A percentile compares a stretch with the other conserved stretches of the same genome.
These are phyloP conservation scores for Ceratocystis variospora DNA, from an alignment of 2,329 filamentous ascomycete genomes.

Conservation along the genomic window DNA sequence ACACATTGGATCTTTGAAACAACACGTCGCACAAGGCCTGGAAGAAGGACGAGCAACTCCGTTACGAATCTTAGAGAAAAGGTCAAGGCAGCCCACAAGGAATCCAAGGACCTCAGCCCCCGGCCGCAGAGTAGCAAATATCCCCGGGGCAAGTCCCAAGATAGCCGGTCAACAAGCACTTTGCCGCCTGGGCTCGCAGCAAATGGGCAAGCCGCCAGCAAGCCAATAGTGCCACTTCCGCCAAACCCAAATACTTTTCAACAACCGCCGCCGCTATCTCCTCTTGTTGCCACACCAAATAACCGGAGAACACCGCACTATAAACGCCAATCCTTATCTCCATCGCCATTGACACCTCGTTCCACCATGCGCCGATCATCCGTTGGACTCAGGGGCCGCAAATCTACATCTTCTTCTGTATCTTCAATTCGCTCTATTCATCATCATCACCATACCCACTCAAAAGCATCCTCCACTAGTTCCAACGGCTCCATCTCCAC, in stretches of 20 bases:
- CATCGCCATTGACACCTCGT: constrained; percentile 74
- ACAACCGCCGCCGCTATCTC: constrained; percentile 13
- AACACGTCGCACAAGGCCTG: constrained; percentile 38
- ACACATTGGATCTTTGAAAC: constrained; percentile 50
- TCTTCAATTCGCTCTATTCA: constrained; percentile 87
- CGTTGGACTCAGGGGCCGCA: constrained; percentile 71
- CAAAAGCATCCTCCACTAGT: constrained; percentile 86
- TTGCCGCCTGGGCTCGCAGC: constrained; percentile 39
- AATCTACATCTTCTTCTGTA: constrained; percentile 90
- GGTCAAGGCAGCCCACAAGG: constrained; percentile 25
- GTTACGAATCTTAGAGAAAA: constrained; percentile 45
- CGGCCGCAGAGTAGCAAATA: constrained; percentile 46
- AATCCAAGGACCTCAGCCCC: constrained; percentile 38
- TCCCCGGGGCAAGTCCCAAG: constrained; percentile 17
- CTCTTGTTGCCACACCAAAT: constrained; percentile 10
- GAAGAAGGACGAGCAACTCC: constrained; percentile 41
- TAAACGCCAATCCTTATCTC: constrained; percentile 69
- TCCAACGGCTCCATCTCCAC: constrained; percentile 62
- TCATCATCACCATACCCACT: constrained; percentile 73
- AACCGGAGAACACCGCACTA: constrained; percentile 27
- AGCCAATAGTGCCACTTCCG: constrained; percentile 19
- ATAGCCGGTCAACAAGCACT: constrained; percentile 28
- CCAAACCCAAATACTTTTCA: constrained; percentile 12
- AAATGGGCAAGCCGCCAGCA: constrained; percentile 34
- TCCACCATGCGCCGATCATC: constrained; percentile 75